These are phyloP conservation scores for Dipteronia dyeriana DNA, from an alignment of 345 rosid genomes.

Conservation along the genomic window DNA sequence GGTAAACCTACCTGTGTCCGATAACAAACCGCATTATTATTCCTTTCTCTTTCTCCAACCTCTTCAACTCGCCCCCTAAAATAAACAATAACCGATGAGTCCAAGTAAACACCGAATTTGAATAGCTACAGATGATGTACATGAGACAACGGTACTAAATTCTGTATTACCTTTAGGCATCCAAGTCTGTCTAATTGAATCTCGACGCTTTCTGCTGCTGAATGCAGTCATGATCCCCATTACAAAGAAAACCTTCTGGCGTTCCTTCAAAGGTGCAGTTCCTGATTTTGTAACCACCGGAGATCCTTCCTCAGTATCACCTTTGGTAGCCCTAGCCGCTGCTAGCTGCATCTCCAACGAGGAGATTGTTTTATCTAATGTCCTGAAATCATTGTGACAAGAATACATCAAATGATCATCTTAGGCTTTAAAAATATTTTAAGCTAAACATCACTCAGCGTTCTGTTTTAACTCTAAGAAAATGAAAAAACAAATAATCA, in stretches of 20 bases:
- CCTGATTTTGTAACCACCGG: constrained; percentile 38
- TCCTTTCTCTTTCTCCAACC: constrained; percentile 72
- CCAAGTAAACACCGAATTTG: constrained; percentile 16
- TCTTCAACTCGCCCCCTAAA: constrained; percentile 59
- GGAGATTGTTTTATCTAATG: constrained; percentile 71
- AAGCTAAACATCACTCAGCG: background rate
- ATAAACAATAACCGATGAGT: constrained; percentile 26
- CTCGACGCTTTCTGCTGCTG: constrained; percentile 79
- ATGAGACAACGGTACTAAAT: constrained; percentile 3
- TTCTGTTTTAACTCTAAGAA: background rate
- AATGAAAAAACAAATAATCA: background rate
- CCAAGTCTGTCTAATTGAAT: constrained; percentile 81
- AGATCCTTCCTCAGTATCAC: constrained; percentile 40
- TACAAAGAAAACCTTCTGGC: constrained; percentile 68
- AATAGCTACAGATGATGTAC: background rate
- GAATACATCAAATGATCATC: background rate
- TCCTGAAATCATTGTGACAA: constrained; percentile 43
- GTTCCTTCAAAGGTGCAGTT: constrained; percentile 46
- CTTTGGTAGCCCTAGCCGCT: constrained; percentile 71
- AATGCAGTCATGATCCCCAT: constrained; percentile 85
- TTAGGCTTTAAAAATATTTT: background rate
- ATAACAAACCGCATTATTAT: constrained; percentile 62
- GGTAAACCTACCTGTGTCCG: constrained; percentile 56
- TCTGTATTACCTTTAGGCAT: constrained; percentile 61
- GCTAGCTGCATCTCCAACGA: constrained; percentile 77